Conservation (phyloP, 352 stramenopile genomes). For the Phytophthora sp. region DNA sequence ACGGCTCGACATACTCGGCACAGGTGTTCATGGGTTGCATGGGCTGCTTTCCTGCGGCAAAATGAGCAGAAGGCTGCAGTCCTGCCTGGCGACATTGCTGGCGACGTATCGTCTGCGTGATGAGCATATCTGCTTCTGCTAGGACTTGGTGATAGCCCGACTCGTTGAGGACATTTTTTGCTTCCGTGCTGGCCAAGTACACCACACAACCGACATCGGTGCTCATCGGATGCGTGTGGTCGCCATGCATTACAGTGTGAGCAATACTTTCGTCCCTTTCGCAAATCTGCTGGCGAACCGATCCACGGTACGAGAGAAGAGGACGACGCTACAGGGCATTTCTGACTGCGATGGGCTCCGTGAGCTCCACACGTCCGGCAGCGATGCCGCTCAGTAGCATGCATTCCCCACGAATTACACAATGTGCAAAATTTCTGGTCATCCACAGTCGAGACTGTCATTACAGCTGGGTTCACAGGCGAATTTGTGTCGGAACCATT, state of each 20-base stretch:
- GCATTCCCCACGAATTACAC: slow-evolving; percentile 57
- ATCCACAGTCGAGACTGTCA: slow-evolving; percentile 2
- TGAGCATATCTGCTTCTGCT: slow-evolving; percentile 18
- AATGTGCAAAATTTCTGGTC: slow-evolving; percentile 66
- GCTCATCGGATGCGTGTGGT: slow-evolving; percentile 60
- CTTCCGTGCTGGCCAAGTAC: slow-evolving; percentile 67
- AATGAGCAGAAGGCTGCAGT: slow-evolving; percentile 55
- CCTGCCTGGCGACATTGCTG: slow-evolving; percentile 12
- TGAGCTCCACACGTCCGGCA: slow-evolving; percentile 62
- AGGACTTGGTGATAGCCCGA: slow-evolving; percentile 1
- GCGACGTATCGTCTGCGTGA: slow-evolving; percentile 28
- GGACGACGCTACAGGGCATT: slow-evolving; percentile 35
- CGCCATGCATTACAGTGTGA: slow-evolving; percentile 59
- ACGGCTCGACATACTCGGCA: slow-evolving; percentile 65
- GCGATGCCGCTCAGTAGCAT: slow-evolving; percentile 63
- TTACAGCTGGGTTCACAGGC: neutral
- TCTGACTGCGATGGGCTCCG: slow-evolving; percentile 63
- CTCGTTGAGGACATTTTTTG: slow-evolving; percentile 54
- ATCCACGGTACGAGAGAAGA: slow-evolving; percentile 45
- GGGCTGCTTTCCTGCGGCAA: slow-evolving; percentile 61
- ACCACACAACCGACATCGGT: slow-evolving; percentile 72
- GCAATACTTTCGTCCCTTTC: slow-evolving; percentile 59
- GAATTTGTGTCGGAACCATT: neutral
- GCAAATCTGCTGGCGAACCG: slow-evolving; percentile 44
- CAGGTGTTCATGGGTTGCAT: slow-evolving; percentile 60